Conservation (phyloP, 2,329 filamentous ascomycete genomes). For the Aureobasidium sp. region DNA sequence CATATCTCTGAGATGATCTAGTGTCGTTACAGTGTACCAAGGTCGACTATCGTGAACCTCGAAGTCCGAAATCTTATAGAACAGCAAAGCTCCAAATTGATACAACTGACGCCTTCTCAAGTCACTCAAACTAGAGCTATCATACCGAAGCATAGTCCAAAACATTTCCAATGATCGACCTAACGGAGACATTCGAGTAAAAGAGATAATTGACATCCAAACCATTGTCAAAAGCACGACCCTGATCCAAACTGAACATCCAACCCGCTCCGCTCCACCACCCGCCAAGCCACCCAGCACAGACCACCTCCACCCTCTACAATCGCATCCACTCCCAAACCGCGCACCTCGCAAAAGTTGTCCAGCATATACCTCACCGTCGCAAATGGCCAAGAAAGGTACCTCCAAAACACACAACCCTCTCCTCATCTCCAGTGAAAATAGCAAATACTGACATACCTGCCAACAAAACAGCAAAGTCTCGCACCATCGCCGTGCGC, state of each 20-base stretch:
- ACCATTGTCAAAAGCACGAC: neutral
- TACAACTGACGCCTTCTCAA: too few relatives aligned
- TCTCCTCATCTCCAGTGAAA: neutral
- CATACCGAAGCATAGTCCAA: too few relatives aligned
- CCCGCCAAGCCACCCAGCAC: neutral
- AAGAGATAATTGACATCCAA: too few relatives aligned
- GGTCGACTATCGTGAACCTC: too few relatives aligned
- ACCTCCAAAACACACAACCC: too few relatives aligned
- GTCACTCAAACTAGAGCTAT: too few relatives aligned
- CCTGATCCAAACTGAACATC: neutral
- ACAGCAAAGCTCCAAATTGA: too few relatives aligned
- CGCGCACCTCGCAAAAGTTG: neutral
- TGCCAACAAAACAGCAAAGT: conserved; percentile 59
- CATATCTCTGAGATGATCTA: too few relatives aligned
- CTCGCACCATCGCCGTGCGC: conserved; percentile 85
- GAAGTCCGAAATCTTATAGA: too few relatives aligned
- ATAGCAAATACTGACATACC: neutral
- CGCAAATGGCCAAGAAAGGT: conserved; percentile 29
- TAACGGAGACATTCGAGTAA: neutral
- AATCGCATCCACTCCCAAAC: too few relatives aligned
- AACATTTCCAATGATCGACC: neutral
- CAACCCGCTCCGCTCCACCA: neutral
- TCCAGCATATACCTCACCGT: neutral
- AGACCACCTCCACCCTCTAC: conserved; percentile 2
- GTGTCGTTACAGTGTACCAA: too few relatives aligned